Base-by-base conservation (phyloP, 2,329 filamentous ascomycete species). In the Sporothrix mexicana region DNA sequence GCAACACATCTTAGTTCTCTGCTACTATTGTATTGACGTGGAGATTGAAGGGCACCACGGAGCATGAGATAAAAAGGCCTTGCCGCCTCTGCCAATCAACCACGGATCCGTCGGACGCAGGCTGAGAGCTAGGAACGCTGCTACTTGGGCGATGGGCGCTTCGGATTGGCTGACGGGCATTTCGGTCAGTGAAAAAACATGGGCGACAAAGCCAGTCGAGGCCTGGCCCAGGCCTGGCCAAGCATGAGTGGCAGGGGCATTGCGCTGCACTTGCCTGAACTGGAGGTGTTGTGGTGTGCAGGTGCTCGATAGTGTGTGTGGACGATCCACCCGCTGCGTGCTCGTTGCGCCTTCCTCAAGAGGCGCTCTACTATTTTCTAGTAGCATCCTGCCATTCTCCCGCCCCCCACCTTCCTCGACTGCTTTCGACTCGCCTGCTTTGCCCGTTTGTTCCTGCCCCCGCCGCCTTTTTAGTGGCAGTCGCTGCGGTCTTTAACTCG, bases 71-170 rank as follows among this genome's bases (percentile, higher is more conserved):
- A 41, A n/a, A 55, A 66, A 66, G 55, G 59, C 45, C 59, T 71
- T 59, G 59, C 47, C 30, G 59, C 53, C 41, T 64, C 17, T 55
- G n/a, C 45, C 71, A 69, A 72, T 70, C 66, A 67, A 45, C 57
- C 69, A 47, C 73, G 74, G 73, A 75, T 72, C 53, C 71, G 73
- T 55, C 74, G 74, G 74, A 67, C 74, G 62, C 68, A 72, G 70
- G 55, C 62, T 69, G 73, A 43, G 25, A 20, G 62, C 45, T 23
- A 57, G 61, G 69, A 64, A 66, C 59, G 72, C 74, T 73, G 69
- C 45, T 59, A 64, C 25, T 59, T 59, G 53, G 67, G 55, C 30
- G 36, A 43, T n/a, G 68, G 45, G 66, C 70, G 70, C 66, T n/a
- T 47, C 6, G 45, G 67, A 74, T 74, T 74, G 74, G 74, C 68